Evolutionary conservation across 2,329 filamentous ascomycete species (phyloP).

Genomic region (Talaromyces verruculosus): DNA sequence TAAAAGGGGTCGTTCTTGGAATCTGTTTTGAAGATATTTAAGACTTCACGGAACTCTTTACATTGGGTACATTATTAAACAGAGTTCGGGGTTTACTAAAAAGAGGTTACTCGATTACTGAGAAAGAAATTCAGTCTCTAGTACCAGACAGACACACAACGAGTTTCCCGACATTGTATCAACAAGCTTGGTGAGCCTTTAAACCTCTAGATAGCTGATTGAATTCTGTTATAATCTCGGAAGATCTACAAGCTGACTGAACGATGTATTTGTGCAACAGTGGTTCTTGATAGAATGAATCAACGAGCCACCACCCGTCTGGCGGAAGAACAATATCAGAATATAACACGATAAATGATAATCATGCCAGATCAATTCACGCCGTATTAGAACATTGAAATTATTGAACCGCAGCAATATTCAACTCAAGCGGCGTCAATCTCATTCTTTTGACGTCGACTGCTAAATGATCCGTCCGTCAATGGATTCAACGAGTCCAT

Average conservation of each 20-base stretch:
- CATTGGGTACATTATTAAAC: not conserved
- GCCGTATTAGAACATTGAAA: not conserved
- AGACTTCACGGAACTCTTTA: not conserved
- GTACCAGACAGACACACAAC: not conserved
- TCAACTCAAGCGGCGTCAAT: not conserved
- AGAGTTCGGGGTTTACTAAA: not conserved
- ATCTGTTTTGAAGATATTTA: not conserved
- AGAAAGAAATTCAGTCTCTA: not conserved
- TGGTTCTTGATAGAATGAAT: not conserved
- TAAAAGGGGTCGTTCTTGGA: not conserved
- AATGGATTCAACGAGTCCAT: not conserved
- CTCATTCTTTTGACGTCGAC: not conserved
- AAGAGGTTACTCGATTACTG: too few relatives aligned
- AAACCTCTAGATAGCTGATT: not conserved
- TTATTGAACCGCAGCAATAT: not conserved
- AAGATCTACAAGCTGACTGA: not conserved
- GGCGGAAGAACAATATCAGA: not conserved
- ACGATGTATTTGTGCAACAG: not conserved
- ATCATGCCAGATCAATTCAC: not conserved
- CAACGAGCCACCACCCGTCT: not conserved
- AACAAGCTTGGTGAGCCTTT: not conserved
- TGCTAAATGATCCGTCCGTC: not conserved
- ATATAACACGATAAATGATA: not conserved
- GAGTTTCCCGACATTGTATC: not conserved
- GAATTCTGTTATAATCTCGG: not conserved